phyloP scores from a whole-genome alignment of 2,329 filamentous ascomycete species.

The Sphaerulina musiva region DNA sequence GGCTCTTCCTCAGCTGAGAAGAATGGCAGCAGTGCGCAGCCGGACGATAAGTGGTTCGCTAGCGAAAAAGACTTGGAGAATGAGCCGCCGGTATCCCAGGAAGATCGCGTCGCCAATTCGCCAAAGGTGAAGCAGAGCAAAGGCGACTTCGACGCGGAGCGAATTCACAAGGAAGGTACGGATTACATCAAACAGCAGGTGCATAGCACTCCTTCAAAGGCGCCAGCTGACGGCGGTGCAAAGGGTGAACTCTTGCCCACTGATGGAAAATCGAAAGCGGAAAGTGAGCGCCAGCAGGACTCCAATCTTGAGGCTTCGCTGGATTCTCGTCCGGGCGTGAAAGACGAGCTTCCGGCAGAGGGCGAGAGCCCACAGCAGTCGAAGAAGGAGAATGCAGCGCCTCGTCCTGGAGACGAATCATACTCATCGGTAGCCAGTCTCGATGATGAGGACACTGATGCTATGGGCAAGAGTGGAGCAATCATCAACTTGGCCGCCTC shows the following conservation, averaged over 20 bases:
- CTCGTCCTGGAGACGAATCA: background rate
- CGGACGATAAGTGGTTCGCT: slow-evolving; percentile 7
- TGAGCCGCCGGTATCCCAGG: background rate
- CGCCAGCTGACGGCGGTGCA: slow-evolving; percentile 4
- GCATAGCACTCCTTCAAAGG: background rate
- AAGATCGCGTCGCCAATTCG: slow-evolving; percentile 1
- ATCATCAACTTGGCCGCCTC: slow-evolving; percentile 24
- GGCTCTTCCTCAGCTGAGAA: background rate
- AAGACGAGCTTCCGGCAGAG: too few relatives aligned
- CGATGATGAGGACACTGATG: slow-evolving; percentile 24
- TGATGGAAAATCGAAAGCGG: slow-evolving; percentile 1
- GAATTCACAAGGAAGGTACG: slow-evolving; percentile 8
- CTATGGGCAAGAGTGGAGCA: slow-evolving; percentile 28
- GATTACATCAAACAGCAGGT: slow-evolving; percentile 12
- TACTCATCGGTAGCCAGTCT: slow-evolving; percentile 12
- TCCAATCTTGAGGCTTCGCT: slow-evolving; percentile 21
- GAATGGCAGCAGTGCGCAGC: background rate
- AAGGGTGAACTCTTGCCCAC: slow-evolving; percentile 4
- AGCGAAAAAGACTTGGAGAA: slow-evolving; percentile 5
- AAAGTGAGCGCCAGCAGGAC: slow-evolving; percentile 23
- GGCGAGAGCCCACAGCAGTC: slow-evolving; percentile 5
- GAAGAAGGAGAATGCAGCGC: slow-evolving; percentile 1
- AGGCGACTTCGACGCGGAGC: background rate
- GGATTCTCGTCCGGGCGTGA: slow-evolving; percentile 14
- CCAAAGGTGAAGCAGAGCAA: background rate